A percentile compares a stretch with the other conserved stretches of the same genome.
These are phyloP conservation scores for Paxillus ammoniavirescens DNA, from an alignment of 768 basidiomycete species.

Conservation along the genomic window DNA sequence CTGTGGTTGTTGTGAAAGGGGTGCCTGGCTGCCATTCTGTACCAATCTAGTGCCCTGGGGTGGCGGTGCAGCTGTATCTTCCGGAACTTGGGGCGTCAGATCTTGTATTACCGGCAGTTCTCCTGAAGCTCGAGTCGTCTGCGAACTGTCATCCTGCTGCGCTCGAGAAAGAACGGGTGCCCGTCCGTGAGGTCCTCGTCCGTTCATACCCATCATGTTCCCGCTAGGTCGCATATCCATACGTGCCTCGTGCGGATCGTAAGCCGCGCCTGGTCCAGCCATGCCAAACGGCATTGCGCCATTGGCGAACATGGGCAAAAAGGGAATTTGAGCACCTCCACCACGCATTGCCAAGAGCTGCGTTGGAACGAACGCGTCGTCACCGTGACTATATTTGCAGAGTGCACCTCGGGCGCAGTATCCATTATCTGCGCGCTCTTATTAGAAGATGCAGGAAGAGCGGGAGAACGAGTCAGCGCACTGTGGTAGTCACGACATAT, in stretches of 20 bases:
- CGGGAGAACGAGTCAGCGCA: constrained; percentile 40
- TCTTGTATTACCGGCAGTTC: constrained; percentile 86
- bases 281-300: constrained; percentile 56
- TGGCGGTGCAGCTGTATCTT: constrained; percentile 27
- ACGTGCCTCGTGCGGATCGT: constrained; percentile 76
- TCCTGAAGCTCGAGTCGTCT: constrained; percentile 49
- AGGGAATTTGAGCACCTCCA: constrained; percentile 48
- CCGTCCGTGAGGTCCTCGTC: constrained; percentile 43
- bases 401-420: constrained; percentile 85
- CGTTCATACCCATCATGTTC: constrained; percentile 25
- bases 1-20: constrained; percentile 7
- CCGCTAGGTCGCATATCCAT: constrained; percentile 76
- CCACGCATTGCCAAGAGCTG: constrained; percentile 61
- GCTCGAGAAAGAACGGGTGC: constrained; percentile 56
- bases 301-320: constrained; percentile 67
- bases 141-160: constrained; percentile 51
- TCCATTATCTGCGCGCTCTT: constrained; percentile 64
- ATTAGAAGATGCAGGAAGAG: constrained; percentile 8
- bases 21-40: constrained; percentile 12
- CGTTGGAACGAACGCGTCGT: constrained; percentile 77
- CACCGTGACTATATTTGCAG: constrained; percentile 93
- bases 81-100: constrained; percentile 57
- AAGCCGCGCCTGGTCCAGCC: constrained; percentile 46
- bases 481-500: constrained; percentile 93
- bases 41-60: constrained; percentile 24